Evolutionary conservation across 1,139 yeast genomes (phyloP), one percentile per base, ranked within the genome.

Genomic region (Scheffersomyces illinoinensis): DNA sequence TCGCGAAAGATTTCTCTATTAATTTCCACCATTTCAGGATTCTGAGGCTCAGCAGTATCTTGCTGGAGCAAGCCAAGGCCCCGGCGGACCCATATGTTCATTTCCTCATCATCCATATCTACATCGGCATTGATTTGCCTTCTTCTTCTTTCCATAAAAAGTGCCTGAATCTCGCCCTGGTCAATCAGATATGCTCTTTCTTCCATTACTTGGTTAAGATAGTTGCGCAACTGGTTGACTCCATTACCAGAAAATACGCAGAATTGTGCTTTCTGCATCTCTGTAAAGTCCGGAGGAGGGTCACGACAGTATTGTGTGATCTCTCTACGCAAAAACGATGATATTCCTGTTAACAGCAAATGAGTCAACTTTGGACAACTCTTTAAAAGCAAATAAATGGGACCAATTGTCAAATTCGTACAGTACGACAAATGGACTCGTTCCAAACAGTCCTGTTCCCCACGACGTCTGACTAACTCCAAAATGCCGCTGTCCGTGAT

Each of bases 231-330:
- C 61, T 84, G 85, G 57, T 79, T 84, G 19, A 95, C 98, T 4
- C 98, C 98, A 63, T 85, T 87, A 0, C 98, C 98, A 49, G 96
- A 89, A 69, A 93, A 95, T 10, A 95, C 99, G 75, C 99, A 95
- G 68, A 95, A 95, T 56, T 91, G 84, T 20, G 89, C 85, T 65
- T 89, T 89, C 73, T 95, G 99, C 67, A 89, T 90, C 60, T 89
- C 93, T 59, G 90, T 93, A 71, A 95, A 93, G 68, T 93, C 98
- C 17, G 91, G 86, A 2, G 99, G 99, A 1, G 98, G 96, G n/a
- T 89, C 91, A 47, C 99, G 88, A 71, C 98, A 93, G 73, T 87
- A 93, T 65, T 86, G 88, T 0, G 96, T 90, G 56, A 95, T 86
- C 68, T 95, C 98, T 20, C 89, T 84, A 62, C 97, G 83, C 70